Evolutionary conservation across 2,329 filamentous ascomycete species (phyloP).

Genomic region (Sporothrix humicola): DNA sequence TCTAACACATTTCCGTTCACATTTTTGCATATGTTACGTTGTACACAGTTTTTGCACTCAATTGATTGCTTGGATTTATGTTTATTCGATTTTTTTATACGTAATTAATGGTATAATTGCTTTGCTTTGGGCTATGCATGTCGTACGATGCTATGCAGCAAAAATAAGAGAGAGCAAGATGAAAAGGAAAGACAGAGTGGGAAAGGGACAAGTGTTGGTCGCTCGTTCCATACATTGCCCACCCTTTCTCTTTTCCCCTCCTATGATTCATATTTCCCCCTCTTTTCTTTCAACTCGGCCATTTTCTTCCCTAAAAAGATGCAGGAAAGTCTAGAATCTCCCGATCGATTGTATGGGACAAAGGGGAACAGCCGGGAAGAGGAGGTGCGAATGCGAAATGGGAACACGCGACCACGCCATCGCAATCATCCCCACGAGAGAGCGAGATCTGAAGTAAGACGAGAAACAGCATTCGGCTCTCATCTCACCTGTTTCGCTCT

Average conservation of each 20-base stretch:
- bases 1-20: neutral
- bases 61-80: neutral
- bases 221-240: neutral
- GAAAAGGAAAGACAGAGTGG: neutral
- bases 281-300: conserved; percentile 1
- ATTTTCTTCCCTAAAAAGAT: neutral
- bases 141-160: conserved; percentile 4
- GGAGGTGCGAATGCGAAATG: conserved; percentile 7
- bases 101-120: neutral
- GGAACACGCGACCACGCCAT: conserved; percentile 11
- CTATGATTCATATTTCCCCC: conserved; percentile 14
- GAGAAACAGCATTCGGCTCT: neutral
- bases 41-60: neutral
- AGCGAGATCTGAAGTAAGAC: neutral
- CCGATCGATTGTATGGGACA: neutral
- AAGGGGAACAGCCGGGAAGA: neutral
- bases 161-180: neutral
- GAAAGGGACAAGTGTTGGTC: too few relatives aligned
- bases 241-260: neutral
- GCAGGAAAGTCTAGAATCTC: neutral
- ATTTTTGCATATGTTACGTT: neutral
- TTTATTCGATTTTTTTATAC: neutral
- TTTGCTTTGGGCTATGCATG: neutral
- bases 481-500: neutral
- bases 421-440: conserved; percentile 15